Base-by-base conservation (phyloP, 2,329 filamentous ascomycete species). In the Talaromyces sp. region DNA sequence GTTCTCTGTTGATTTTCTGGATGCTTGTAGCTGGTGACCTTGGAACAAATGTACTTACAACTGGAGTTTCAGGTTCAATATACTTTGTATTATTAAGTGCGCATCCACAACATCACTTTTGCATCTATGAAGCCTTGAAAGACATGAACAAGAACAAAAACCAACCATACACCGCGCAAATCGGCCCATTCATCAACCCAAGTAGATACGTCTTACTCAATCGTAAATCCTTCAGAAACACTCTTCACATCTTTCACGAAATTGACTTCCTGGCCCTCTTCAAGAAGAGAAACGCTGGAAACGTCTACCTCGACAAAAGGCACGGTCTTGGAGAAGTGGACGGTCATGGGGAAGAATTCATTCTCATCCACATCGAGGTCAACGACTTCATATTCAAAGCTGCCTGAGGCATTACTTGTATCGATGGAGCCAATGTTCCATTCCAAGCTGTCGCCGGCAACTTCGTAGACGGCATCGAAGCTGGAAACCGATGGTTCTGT, bases 331-430 rank as follows among this genome's bases (percentile, higher is more conserved):
- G 87, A 89, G 80, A 99, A 99, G 63, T 89, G 86, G 67, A 98
- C 89, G 63, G 87, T 90, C 93, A 99, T 98, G 1, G 95, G 95
- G 88, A 99, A 99, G 82, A 98, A 98, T 72, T 97, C 93, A 65
- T 92, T 89, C 76, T 98, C 95, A 71, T 94, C 92, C 64, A 88
- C 87, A 70, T 93, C 91, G 64, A 88, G 87, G 11, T 91, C 91
- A 76, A 91, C 88, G 1, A 93, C 92, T 79, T 98, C 95, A 70
- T 99, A 98, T 77, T 99, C 95, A 74, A 99, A 98, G 56, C 91
- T 90, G 19, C 95, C 95, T 47, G 84, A 93, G 19, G 89, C 81
- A 76, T 95, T 97, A 65, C 89, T 89, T 60, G 92, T 89, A 73
- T 93, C 91, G 47, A 98, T 89, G 4, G 88, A 86, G 67, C 95